Conservation (phyloP, 2,329 filamentous ascomycete species). For the Arthrobotrys megalospora region DNA sequence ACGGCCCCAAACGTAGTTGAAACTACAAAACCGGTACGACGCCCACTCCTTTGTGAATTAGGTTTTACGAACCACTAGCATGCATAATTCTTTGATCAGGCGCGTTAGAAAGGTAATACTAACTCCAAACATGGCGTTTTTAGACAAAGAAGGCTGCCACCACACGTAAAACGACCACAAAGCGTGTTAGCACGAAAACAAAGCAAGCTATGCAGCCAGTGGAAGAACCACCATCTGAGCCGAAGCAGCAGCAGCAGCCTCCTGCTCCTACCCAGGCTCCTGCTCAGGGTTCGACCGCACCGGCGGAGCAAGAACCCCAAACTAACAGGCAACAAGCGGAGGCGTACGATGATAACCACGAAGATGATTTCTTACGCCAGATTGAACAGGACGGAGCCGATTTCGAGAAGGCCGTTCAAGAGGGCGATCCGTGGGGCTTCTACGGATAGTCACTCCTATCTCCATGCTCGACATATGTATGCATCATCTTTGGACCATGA, state of each 20-base stretch:
- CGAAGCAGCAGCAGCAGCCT: constrained; percentile 15
- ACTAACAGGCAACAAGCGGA: constrained; percentile 27
- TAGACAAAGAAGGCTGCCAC: constrained; percentile 53
- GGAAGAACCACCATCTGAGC: constrained; percentile 24
- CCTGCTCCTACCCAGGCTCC: not conserved
- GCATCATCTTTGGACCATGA: not conserved
- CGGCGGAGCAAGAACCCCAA: constrained; percentile 32
- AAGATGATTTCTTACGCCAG: constrained; percentile 56
- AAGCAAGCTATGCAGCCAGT: constrained; percentile 32
- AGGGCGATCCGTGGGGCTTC: constrained; percentile 54
- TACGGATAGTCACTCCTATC: constrained; percentile 29
- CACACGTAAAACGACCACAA: constrained; percentile 53
- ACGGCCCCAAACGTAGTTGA: constrained; percentile 20
- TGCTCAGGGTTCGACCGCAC: constrained; percentile 9
- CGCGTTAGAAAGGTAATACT: constrained; percentile 5
- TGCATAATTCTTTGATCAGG: not conserved
- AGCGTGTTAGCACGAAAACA: constrained; percentile 45
- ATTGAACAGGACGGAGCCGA: constrained; percentile 59
- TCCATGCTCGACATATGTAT: not conserved
- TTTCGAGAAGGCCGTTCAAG: constrained; percentile 56
- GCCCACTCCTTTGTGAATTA: not conserved
- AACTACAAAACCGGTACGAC: constrained; percentile 45
- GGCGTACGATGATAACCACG: constrained; percentile 49
- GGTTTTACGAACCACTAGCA: not conserved
- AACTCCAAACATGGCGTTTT: constrained; percentile 3